Base-by-base conservation (phyloP, 148 eudicot species). In the Rhododendron kiyosumense region DNA sequence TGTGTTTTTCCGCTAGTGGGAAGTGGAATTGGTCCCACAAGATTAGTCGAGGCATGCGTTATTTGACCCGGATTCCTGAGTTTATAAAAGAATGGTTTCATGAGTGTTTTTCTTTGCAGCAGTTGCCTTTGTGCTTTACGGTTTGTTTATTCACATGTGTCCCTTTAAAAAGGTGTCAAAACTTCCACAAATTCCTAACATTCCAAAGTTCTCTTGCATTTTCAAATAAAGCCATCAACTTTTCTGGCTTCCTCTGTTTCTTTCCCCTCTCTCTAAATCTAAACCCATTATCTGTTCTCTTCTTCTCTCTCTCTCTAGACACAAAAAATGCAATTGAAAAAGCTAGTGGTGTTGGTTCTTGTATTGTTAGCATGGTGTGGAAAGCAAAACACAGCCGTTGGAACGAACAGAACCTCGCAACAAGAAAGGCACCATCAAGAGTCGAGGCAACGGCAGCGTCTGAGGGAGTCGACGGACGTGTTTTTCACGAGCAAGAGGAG, bases 311-410 rank as follows among this genome's bases (percentile, higher is more conserved):
- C 65, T 59, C 65, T 59, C 9, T 5, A 41, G 45, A 41, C 20
- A 12, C 0, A 51, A 41, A 80, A 81, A 63, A 90, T 88, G 90
- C 83, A 77, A 77, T n/a, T 49, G 43, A 59, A 75, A n/a, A 81
- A 83, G 80, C 67, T 84, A 76, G 11, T 83, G 30, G 22, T 88
- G 51, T 81, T 88, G 81, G 63, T 87, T 43, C 81, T 88, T 67
- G 46, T 90, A 1, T 46, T 51, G 45, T 79, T 87, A 71, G 82
- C 83, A 85, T 78, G 81, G 7, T 82, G 49, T 3, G 87, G 81
- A 41, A 79, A 87, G 5, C 75, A 45, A 34, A 30, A 26, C 57
- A 5, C 17, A 57, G 57, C 32, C 7, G 32, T 54, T 73, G 80
- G 75, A 48, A 78, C 26, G 81, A 84, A 81, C 48, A 79, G 26